These are phyloP conservation scores for Nemania sp. DNA, from an alignment of 2,329 filamentous ascomycete genomes.

Conservation along the genomic window DNA sequence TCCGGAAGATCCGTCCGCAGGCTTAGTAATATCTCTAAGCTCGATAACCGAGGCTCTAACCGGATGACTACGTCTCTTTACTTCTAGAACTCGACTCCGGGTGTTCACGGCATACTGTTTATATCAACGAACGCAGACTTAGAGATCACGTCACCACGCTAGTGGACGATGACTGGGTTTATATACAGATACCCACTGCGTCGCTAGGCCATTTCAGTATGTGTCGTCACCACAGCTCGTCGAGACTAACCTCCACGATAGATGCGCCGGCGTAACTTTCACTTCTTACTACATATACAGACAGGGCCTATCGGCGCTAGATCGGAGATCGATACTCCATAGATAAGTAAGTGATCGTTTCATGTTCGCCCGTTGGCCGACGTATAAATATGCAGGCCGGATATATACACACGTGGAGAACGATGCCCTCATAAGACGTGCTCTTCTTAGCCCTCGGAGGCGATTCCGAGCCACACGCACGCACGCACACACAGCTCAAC, in stretches of 20 bases:
- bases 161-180: neutral
- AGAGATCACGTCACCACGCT: too few relatives aligned
- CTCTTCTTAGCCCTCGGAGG: neutral
- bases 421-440: constrained; percentile 29
- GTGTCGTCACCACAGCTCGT: neutral
- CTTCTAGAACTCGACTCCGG: too few relatives aligned
- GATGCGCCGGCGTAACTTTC: neutral
- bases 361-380: neutral
- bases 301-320: constrained; percentile 14
- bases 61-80: too few relatives aligned
- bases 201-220: neutral
- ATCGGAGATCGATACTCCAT: constrained; percentile 19
- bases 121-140: too few relatives aligned
- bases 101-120: too few relatives aligned
- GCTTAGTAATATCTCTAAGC: too few relatives aligned
- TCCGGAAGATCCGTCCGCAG: too few relatives aligned
- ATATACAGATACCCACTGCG: neutral
- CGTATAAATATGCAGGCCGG: neutral
- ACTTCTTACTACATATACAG: neutral
- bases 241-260: neutral
- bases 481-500: neutral
- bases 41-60: too few relatives aligned
- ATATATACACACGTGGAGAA: neutral
- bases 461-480: neutral
- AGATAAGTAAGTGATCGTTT: constrained; percentile 1